Base-by-base conservation (phyloP, 2,329 filamentous ascomycete species). In the Hymenoscyphus fructigenus region DNA sequence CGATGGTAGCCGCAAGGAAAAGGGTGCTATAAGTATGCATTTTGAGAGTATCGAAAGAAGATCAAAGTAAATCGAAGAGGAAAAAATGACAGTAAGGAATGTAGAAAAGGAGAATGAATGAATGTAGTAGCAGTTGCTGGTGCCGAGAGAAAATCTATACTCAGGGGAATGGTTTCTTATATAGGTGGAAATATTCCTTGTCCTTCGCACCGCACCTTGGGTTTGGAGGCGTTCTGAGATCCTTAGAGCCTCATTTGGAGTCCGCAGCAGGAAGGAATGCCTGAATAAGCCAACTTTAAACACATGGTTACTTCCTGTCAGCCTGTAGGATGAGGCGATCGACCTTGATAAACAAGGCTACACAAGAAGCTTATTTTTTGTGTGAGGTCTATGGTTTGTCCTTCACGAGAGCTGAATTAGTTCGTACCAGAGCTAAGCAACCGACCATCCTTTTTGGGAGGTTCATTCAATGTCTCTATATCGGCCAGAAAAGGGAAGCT, bases 11-110 rank as follows among this genome's bases (percentile, higher is more conserved):
- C 15, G 57, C 57, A 32, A 64, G 29, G 17, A 47, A 12, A 29
- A 57, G 50, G 20, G 62, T 32, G 57, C 23, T 60, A n/a, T 60
- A 64, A 34, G 57, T 29, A 57, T 38, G 53, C 60, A 62, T 62
- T 47, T 47, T 47, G n/a, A 47, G n/a, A 47, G n/a, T 23, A n/a
- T 38, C 36, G 10, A 44, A 14, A 47, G 4, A 23, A 23, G n/a
- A 10, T 20, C n/a, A 47, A 3, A 10, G n/a, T 47, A 47, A 47
- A 20, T 20, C n/a, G n/a, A 47, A 47, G n/a, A 23, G 4, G 3
- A 20, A 47, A 47, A 47, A 20, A 20, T 17, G 44, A 20, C 44
- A 47, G n/a, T 20, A 47, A 47, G 23, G n/a, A 47, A 20, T 47
- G 44, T 47, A 47, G 23, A 47, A 47, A 47, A 36, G 34, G 34